These are phyloP conservation scores for Suillus subalutaceus DNA, from an alignment of 768 basidiomycete species.

Conservation along the genomic window DNA sequence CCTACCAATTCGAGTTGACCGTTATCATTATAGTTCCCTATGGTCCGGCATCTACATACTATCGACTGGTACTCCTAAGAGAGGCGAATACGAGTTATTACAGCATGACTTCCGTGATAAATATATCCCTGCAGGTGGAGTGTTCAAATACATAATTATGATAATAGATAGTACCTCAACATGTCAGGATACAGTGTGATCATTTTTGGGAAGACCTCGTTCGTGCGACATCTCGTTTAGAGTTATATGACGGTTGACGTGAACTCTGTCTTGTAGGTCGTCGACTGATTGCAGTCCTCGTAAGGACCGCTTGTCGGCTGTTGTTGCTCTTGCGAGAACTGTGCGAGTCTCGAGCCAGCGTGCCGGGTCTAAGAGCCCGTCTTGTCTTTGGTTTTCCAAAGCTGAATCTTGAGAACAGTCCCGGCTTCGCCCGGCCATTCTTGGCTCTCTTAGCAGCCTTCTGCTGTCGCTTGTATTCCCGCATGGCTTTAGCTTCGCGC, in stretches of 20 bases:
- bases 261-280: constrained; percentile 19
- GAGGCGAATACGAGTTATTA: constrained; percentile 10
- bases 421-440: constrained; percentile 18
- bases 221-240: constrained; percentile 16
- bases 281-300: constrained; percentile 17
- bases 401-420: constrained; percentile 33
- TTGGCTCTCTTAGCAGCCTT: constrained; percentile 23
- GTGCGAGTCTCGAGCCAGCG: constrained; percentile 11
- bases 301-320: constrained; percentile 14
- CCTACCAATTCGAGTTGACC: neutral
- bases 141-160: constrained; percentile 9
- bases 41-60: neutral
- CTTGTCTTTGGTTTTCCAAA: constrained; percentile 19
- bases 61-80: neutral
- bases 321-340: constrained; percentile 15
- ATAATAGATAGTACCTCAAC: constrained; percentile 6
- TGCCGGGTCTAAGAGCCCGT: constrained; percentile 16
- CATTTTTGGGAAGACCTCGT: neutral
- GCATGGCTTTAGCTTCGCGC: constrained; percentile 49
- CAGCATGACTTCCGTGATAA: constrained; percentile 7
- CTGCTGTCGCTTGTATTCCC: constrained; percentile 33
- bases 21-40: neutral
- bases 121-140: constrained; percentile 9
- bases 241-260: constrained; percentile 21
- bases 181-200: constrained; percentile 2